A percentile compares a stretch with the other conserved stretches of the same genome.
Conservation (phyloP, 2,329 filamentous ascomycete species). For the Claviceps purpurea region DNA sequence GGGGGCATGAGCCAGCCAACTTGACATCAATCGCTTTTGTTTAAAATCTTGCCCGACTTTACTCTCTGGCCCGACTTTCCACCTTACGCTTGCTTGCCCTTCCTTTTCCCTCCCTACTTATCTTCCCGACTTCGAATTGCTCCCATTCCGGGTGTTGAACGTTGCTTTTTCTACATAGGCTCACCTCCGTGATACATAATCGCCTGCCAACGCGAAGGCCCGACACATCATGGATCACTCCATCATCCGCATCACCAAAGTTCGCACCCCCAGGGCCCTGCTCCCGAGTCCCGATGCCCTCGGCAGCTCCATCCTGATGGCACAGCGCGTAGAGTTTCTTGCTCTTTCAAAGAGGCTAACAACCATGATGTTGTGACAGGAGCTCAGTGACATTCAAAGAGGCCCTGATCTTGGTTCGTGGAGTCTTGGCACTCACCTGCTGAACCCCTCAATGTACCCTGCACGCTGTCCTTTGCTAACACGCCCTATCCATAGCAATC, state of each 20-base stretch:
- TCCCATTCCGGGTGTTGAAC: background rate
- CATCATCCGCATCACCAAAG: conserved; percentile 76
- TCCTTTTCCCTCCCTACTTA: background rate
- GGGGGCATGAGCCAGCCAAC: background rate
- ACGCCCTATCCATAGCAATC: conserved; percentile 42
- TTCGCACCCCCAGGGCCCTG: conserved; percentile 25
- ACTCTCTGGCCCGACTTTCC: background rate
- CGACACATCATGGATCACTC: conserved; percentile 51
- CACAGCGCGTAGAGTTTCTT: conserved; percentile 6
- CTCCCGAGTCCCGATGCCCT: conserved; percentile 3
- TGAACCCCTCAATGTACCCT: conserved; percentile 2
- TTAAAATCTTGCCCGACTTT: background rate
- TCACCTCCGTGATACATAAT: background rate
- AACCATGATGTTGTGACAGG: conserved; percentile 33
- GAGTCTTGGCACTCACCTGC: background rate
- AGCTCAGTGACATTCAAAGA: conserved; percentile 75
- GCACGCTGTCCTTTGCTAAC: background rate
- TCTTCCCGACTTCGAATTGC: background rate
- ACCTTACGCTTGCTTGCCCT: background rate
- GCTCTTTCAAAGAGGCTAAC: conserved; percentile 6
- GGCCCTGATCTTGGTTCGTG: conserved; percentile 67
- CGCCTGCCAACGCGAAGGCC: background rate
- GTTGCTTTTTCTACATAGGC: background rate
- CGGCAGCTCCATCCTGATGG: conserved; percentile 6
- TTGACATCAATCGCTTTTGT: background rate